Percentiles rank a stretch among this genome's conserved stretches.
These are phyloP conservation scores for Aureoboletus auriporus DNA, from an alignment of 768 basidiomycete species.

Conservation along the genomic window DNA sequence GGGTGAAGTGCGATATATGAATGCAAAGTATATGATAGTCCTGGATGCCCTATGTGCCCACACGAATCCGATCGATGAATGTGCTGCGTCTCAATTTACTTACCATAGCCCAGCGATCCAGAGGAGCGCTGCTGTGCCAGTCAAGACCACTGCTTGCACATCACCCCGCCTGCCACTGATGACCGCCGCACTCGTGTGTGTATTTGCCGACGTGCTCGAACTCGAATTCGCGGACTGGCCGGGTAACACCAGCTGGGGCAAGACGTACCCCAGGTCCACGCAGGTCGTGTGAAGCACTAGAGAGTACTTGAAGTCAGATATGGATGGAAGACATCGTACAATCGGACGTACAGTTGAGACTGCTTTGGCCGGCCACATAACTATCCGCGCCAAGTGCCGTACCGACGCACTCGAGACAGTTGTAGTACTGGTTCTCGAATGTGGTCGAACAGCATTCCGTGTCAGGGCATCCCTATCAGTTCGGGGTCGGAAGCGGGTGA, in stretches of 20 bases:
- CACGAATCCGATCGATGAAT: not conserved
- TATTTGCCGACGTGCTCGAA: constrained; percentile 5
- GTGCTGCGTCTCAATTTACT: not conserved
- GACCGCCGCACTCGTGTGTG: not conserved
- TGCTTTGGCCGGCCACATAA: constrained; percentile 26
- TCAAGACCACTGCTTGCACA: not conserved
- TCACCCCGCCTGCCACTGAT: not conserved
- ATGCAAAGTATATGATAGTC: constrained; percentile 6
- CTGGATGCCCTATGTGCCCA: not conserved
- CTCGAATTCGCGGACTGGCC: constrained; percentile 22
- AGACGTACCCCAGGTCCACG: constrained; percentile 21
- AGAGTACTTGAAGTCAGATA: not conserved
- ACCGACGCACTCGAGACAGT: constrained; percentile 41
- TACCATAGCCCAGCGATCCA: constrained; percentile 12
- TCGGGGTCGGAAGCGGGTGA: not conserved
- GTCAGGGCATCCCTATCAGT: constrained; percentile 24
- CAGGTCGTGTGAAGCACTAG: constrained; percentile 25
- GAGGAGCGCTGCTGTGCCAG: constrained; percentile 8
- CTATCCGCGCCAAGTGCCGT: constrained; percentile 20
- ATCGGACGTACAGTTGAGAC: constrained; percentile 34
- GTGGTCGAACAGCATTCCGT: constrained; percentile 36
- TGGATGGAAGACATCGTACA: not conserved
- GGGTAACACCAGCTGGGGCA: constrained; percentile 21
- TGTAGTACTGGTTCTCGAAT: constrained; percentile 38
- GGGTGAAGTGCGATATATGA: constrained; percentile 3